Base-by-base conservation (phyloP, 768 basidiomycete genomes). In the Postia placenta region DNA sequence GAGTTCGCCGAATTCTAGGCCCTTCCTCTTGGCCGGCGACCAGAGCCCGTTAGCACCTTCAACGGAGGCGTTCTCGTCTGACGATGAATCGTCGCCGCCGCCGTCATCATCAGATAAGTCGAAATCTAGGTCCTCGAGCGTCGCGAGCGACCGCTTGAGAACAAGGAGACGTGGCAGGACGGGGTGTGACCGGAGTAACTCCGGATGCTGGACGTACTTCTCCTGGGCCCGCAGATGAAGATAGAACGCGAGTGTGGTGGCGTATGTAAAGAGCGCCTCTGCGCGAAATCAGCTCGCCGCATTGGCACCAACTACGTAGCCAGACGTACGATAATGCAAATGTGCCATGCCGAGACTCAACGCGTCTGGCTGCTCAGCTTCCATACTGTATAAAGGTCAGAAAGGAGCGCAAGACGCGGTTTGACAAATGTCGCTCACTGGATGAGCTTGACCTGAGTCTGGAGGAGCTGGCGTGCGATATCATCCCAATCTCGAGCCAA, bases 221-320 rank as follows among this genome's bases (percentile, higher is more conserved):
- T 78, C 72, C 35, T 76, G 76, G 20, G 87, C 73, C 15, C 88
- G 81, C n/a, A 98, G 74, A 64, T 93, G 82, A 35, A 98, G 71
- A 69, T 95, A 97, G 69, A 93, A 97, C 1, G 93, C 88, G 39
- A 98, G 82, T 2, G 83, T 85, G 0, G 92, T 89, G 17, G 89
- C 76, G 61, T 98, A 98, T 7, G 93, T 91, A 30, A 96, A 70
- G 2, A 95, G 73, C 1, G 92, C 79, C 74, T 98, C 94, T 97
- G 64, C 24, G 53, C 45, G 15, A 20, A 14, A 36, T 50, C 4
- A 39, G 15, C 27, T 48, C 30, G 17, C 39, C 37, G 24, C 47
- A 33, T 15, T 33, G 24, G 15, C 23, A 38, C 12, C 6, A 25
- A 42, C 33, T 20, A 38, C 17, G 19, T 26, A 4, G 11, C 12